Conservation (phyloP, 768 basidiomycete genomes). For the Rhodotorula babjevae region DNA sequence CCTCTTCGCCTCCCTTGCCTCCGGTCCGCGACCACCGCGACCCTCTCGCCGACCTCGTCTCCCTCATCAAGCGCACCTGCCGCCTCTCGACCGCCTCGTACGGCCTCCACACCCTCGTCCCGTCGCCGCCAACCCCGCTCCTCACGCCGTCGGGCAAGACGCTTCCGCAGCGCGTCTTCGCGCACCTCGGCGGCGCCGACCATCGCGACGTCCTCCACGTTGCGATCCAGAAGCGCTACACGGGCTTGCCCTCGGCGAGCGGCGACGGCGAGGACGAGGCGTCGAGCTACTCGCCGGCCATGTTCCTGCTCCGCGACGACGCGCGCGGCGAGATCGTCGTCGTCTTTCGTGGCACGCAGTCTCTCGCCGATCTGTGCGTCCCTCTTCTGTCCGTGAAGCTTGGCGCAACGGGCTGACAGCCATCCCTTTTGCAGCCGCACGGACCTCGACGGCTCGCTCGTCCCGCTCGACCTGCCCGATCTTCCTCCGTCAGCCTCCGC, state of each 20-base stretch:
- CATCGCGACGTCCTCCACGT: conserved; percentile 32
- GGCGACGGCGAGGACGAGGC: background rate
- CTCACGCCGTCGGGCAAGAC: conserved; percentile 28
- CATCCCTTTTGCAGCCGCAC: conserved; percentile 2
- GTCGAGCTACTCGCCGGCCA: conserved; percentile 22
- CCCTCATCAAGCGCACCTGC: conserved; percentile 19
- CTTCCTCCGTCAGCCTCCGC: background rate
- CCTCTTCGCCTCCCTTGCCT: background rate
- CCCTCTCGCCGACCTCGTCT: conserved; percentile 4
- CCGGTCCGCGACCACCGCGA: background rate
- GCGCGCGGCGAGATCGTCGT: conserved; percentile 15
- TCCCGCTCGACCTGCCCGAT: background rate
- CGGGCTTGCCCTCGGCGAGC: background rate
- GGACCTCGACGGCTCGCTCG: conserved; percentile 31
- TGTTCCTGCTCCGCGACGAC: conserved; percentile 35
- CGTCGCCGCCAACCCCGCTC: conserved; percentile 22
- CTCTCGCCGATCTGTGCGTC: conserved; percentile 33
- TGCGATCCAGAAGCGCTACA: conserved; percentile 18
- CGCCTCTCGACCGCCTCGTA: conserved; percentile 34
- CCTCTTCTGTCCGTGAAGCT: background rate
- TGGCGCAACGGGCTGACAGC: too few relatives aligned
- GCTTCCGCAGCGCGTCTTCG: conserved; percentile 26
- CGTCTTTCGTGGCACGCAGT: conserved; percentile 35
- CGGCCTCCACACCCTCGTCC: conserved; percentile 30
- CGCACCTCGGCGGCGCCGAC: conserved; percentile 32